phyloP scores from a whole-genome alignment of 805 yeast species.

The Yarrowia osloensis region DNA sequence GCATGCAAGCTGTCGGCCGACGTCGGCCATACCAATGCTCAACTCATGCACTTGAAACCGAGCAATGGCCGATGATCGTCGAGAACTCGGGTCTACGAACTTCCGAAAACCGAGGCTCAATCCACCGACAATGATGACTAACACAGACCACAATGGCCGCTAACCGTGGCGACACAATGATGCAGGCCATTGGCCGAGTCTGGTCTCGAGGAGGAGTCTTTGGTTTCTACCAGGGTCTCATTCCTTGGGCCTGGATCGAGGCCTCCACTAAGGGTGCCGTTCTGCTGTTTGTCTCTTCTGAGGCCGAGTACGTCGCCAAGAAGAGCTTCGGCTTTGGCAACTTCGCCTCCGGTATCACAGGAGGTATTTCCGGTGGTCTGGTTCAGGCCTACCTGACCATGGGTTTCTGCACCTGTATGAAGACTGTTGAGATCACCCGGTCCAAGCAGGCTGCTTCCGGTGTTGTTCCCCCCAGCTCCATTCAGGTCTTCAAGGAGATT shows the following conservation, averaged over 20 bases:
- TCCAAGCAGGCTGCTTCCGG: slow-evolving; percentile 73
- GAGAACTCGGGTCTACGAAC: background rate
- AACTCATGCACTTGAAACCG: background rate
- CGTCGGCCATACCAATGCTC: background rate
- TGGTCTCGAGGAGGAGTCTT: slow-evolving; percentile 91
- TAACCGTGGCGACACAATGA: slow-evolving; percentile 69
- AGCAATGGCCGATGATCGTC: slow-evolving; percentile 3
- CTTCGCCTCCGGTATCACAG: slow-evolving; percentile 86
- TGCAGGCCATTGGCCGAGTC: slow-evolving; percentile 69
- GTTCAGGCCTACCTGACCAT: slow-evolving; percentile 93
- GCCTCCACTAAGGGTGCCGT: slow-evolving; percentile 99
- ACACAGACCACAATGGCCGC: slow-evolving; percentile 95
- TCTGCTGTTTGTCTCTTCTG: slow-evolving; percentile 85
- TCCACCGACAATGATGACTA: background rate
- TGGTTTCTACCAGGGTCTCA: slow-evolving; percentile 96
- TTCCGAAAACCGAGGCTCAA: background rate
- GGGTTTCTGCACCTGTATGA: slow-evolving; percentile 99
- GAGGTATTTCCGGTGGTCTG: slow-evolving; percentile 95
- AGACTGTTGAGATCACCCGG: slow-evolving; percentile 96
- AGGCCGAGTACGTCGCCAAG: slow-evolving; percentile 78
- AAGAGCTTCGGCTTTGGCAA: slow-evolving; percentile 57
- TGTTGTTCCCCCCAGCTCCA: slow-evolving; percentile 69
- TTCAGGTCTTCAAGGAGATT: slow-evolving; percentile 83
- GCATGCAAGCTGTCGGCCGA: slow-evolving; percentile 22
- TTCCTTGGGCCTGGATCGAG: slow-evolving; percentile 99